Base-by-base conservation (phyloP, 305 asterid genomes). In the Ruellia speciosa region DNA sequence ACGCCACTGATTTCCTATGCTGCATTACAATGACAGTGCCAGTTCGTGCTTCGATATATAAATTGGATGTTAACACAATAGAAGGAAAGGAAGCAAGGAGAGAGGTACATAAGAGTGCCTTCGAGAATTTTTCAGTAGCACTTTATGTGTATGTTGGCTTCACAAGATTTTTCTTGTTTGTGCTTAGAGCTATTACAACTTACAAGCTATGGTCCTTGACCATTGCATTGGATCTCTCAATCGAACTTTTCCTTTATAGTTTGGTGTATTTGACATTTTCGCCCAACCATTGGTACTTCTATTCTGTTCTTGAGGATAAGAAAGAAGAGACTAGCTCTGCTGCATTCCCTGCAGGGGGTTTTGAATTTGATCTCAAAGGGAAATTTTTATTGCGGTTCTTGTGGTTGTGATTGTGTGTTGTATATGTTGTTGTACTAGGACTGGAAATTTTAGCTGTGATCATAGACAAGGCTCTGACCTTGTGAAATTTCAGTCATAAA, bases 231-330 rank as follows among this genome's bases (percentile, higher is more conserved):
- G 82, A 72, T 72, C 58, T 73, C 9, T 17, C 66, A 5, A 56
- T 67, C 24, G 79, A 73, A 53, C 59, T 73, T 10, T 11, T 62
- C 9, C 70, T 77, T 59, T 67, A 66, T 12, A 16, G 57, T 17
- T 65, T 61, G 34, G 72, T 73, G 59, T 73, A 62, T 46, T 43
- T 58, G 17, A 63, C 60, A 74, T 73, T 77, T 33, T 60, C 77
- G 58, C 82, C 82, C 50, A 67, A 57, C 48, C 75, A 70, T 62
- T 67, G 69, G 67, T 73, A 60, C 56, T 79, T 70, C 19, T 77
- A 72, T 56, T 62, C 63, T 14, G 70, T 62, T 65, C 55, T 58
- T 65, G 74, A 56, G 41, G 74, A 64, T 48, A 65, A 61, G 41
- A 72, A 59, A 10, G 81, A 71, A 15, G 72, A 70, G 18, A 18